phyloP scores from a whole-genome alignment of 2,329 filamentous ascomycete species.

The Fusarium kyushuense region DNA sequence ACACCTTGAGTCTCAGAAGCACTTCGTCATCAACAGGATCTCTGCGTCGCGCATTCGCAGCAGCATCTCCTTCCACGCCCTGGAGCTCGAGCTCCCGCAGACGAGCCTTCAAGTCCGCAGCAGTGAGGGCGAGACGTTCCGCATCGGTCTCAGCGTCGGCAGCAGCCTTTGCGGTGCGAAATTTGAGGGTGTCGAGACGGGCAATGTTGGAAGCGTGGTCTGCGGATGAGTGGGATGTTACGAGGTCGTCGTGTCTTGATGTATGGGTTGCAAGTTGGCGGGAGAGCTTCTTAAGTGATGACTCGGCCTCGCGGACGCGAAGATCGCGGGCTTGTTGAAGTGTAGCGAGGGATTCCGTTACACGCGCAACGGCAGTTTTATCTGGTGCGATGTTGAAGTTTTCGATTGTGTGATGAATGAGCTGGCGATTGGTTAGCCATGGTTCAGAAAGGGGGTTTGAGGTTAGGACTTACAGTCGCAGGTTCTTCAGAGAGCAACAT shows the following conservation, averaged over 20 bases:
- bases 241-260: constrained; percentile 81
- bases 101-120: constrained; percentile 78
- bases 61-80: constrained; percentile 77
- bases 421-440: constrained; percentile 60
- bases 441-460: not conserved
- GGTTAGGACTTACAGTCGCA: constrained; percentile 72
- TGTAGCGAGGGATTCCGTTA: constrained; percentile 84
- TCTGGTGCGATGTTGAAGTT: constrained; percentile 97
- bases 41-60: constrained; percentile 47
- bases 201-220: constrained; percentile 88
- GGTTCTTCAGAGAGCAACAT: constrained; percentile 98
- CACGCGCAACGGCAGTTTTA: constrained; percentile 83
- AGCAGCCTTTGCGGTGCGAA: constrained; percentile 91
- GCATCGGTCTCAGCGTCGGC: constrained; percentile 92
- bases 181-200: constrained; percentile 91
- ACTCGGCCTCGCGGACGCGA: constrained; percentile 77
- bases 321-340: constrained; percentile 87
- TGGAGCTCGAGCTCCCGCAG: constrained; percentile 88
- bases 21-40: constrained; percentile 73
- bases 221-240: constrained; percentile 78
- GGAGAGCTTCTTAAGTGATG: constrained; percentile 76
- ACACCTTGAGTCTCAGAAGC: constrained; percentile 85
- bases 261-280: constrained; percentile 81
- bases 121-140: constrained; percentile 86
- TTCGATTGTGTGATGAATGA: constrained; percentile 89